Conservation (phyloP, 2,329 filamentous ascomycete genomes). For the Ascochyta rabiei region DNA sequence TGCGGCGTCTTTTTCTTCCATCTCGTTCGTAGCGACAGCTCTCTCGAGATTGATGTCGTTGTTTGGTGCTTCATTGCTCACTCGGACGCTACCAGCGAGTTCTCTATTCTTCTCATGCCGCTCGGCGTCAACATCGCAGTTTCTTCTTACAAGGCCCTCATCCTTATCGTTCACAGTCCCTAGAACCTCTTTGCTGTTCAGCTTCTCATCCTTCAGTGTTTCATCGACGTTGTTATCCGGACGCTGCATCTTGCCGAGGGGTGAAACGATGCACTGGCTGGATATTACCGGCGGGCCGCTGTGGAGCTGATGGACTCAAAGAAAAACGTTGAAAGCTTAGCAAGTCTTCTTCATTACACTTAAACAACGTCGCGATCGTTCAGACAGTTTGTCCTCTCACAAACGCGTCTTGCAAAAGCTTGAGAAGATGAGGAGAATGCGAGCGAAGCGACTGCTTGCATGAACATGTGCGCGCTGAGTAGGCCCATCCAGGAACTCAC, state of each 20-base stretch:
- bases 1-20: neutral
- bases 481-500: neutral
- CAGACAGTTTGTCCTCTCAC: neutral
- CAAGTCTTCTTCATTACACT: neutral
- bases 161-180: neutral
- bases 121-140: neutral
- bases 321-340: neutral
- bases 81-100: neutral
- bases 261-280: constrained; percentile 1
- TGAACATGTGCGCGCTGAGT: neutral
- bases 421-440: neutral
- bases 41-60: neutral
- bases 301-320: neutral
- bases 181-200: neutral
- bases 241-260: constrained; percentile 11
- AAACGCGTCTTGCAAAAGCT: neutral
- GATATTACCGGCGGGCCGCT: constrained; percentile 17
- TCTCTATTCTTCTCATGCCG: neutral
- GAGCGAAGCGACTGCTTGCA: constrained; percentile 1
- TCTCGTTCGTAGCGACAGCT: neutral
- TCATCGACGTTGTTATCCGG: neutral
- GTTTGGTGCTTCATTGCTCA: neutral
- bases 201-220: neutral
- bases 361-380: neutral
- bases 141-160: neutral